Evolutionary conservation across 352 stramenopile species (phyloP), one percentile per base, ranked within the genome.

Genomic region (Globisporangium splendens): DNA sequence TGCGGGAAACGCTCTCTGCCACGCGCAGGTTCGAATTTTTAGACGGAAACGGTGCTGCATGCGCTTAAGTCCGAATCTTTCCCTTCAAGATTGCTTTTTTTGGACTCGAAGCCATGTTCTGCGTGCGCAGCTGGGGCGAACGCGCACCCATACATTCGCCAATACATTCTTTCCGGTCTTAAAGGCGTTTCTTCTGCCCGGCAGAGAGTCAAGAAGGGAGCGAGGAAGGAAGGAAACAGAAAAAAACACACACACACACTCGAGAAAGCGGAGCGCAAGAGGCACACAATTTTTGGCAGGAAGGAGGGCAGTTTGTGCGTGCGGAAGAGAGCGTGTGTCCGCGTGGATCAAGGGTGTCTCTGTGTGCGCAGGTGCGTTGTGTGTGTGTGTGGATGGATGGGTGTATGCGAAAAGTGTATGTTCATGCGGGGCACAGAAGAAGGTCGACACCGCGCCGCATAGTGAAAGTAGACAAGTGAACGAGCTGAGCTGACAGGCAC

Each of bases 41-140:
- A 6, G 28, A 35, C 28, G 28, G 28, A 35, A 35, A 35, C 28
- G 28, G 28, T 18, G 38, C 15, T 43, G 0, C n/a, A 12, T 14
- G 18, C 57, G 49, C 24, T 53, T 39, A 63, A 53, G 31, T 58
- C 41, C 49, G 49, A 63, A 63, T 57, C 49, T 57, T 63, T 50
- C 52, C 21, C 38, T 58, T 58, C 49, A 63, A 63, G 49, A 58
- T 63, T 57, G 52, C 39, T 14, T 28, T n/a, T 41, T 41, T 49
- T 57, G 46, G 17, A 5, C 24, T 31, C 24, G 5, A 31, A 35
- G 28, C 28, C 28, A 35, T 35, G 28, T 35, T n/a, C n/a, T n/a
- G n/a, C n/a, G n/a, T n/a, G n/a, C n/a, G 24, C 24, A 31, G 24
- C 24, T 31, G 28, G 28, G 28, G n/a, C n/a, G n/a, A n/a, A n/a